phyloP scores from a whole-genome alignment of 2,329 filamentous ascomycete species.

The Fusarium dlaminii region DNA sequence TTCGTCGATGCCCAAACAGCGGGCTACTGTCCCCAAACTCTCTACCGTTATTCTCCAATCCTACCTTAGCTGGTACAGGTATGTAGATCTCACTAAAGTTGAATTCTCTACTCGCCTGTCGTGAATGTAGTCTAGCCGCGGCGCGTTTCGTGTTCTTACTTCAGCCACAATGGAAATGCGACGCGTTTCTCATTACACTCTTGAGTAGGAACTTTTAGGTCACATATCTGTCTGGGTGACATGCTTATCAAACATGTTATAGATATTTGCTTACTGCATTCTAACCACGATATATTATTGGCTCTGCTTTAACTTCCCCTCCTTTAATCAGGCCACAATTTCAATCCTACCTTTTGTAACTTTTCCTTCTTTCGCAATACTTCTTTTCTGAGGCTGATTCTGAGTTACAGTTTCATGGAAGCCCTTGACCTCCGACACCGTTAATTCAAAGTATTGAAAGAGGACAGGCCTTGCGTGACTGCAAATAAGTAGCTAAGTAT shows the following conservation, averaged over 20 bases:
- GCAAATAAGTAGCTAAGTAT: fast-evolving
- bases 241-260: background rate
- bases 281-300: background rate
- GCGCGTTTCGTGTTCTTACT: no score
- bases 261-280: background rate
- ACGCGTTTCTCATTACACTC: background rate
- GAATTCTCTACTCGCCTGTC: background rate
- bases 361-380: background rate
- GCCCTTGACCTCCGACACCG: background rate
- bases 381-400: fast-evolving
- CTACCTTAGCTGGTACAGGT: background rate
- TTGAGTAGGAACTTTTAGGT: background rate
- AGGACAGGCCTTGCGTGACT: background rate
- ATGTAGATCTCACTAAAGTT: background rate
- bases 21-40: background rate
- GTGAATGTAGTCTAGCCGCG: fast-evolving
- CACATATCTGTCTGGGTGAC: background rate
- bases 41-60: background rate
- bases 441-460: fast-evolving
- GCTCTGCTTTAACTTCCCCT: background rate
- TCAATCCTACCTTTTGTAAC: background rate
- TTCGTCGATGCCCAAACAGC: background rate
- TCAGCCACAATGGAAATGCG: no score
- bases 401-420: background rate
- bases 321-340: background rate